Evolutionary conservation across 129 eudicot genomes (phyloP).

Genomic region (Gnaphalium uliginosum): DNA sequence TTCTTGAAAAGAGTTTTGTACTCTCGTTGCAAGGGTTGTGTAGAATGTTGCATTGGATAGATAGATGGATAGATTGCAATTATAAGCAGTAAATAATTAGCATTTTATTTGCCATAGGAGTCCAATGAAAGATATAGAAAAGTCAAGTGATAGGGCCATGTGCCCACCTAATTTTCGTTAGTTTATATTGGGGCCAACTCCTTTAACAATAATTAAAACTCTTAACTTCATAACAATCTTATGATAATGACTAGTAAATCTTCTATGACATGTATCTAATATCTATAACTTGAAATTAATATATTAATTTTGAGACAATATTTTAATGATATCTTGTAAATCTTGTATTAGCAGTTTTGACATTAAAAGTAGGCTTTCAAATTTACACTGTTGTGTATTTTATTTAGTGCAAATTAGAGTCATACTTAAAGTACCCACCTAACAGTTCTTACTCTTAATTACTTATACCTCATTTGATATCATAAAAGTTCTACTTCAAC

Average conservation of each 20-base stretch:
- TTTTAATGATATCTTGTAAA: background rate
- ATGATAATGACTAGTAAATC: background rate
- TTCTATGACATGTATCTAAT: background rate
- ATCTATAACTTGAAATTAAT: background rate
- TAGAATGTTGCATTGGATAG: constrained; percentile 32
- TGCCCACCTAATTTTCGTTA: constrained; percentile 38
- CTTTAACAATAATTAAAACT: constrained; percentile 16
- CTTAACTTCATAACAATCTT: background rate
- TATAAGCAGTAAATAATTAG: constrained; percentile 34
- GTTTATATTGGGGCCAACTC: constrained; percentile 22
- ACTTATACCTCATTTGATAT: too few relatives aligned
- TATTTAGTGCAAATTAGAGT: too few relatives aligned
- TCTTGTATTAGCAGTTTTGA: background rate
- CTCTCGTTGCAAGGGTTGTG: constrained; percentile 35
- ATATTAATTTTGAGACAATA: background rate
- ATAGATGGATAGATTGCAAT: constrained; percentile 20
- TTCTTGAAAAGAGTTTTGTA: constrained; percentile 36
- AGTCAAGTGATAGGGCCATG: constrained; percentile 42
- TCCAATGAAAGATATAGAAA: constrained; percentile 28
- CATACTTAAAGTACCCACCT: background rate
- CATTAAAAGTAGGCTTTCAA: background rate
- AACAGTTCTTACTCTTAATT: background rate
- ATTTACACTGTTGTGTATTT: background rate
- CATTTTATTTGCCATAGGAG: constrained; percentile 16
- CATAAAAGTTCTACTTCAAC: too few relatives aligned